Percentiles rank a stretch among this genome's conserved stretches.
Conservation (phyloP, 2,329 filamentous ascomycete genomes). For the Rhexocercosporidium sp. region DNA sequence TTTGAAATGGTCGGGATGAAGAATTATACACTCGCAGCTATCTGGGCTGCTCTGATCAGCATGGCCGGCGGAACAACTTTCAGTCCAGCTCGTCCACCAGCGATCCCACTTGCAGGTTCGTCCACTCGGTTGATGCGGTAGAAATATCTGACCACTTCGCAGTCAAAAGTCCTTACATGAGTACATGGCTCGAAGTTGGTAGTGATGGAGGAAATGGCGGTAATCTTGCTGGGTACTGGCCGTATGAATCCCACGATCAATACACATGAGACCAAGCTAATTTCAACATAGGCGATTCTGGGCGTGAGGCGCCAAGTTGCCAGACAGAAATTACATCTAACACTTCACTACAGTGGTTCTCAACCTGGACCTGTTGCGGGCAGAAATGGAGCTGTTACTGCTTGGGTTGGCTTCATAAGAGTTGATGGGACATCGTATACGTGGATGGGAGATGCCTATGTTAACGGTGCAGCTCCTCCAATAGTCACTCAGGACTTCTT, state of each 20-base stretch:
- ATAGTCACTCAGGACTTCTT: constrained; percentile 65
- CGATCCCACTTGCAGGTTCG: constrained; percentile 68
- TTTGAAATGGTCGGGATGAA: constrained; percentile 24
- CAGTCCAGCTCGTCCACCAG: constrained; percentile 67
- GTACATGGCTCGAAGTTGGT: constrained; percentile 71
- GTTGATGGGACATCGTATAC: constrained; percentile 69
- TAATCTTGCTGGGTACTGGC: constrained; percentile 62
- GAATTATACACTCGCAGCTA: constrained; percentile 16
- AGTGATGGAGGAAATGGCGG: constrained; percentile 66
- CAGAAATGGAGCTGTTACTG: constrained; percentile 58
- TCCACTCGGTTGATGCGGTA: not conserved
- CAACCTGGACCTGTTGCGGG: constrained; percentile 34
- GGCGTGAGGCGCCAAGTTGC: constrained; percentile 31
- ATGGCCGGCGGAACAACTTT: constrained; percentile 56
- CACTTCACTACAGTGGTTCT: constrained; percentile 27
- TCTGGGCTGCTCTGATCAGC: constrained; percentile 14
- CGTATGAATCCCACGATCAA: constrained; percentile 20
- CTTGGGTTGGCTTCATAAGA: constrained; percentile 73
- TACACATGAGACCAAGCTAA: constrained; percentile 18
- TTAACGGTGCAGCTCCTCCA: constrained; percentile 47
- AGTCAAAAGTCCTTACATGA: constrained; percentile 75
- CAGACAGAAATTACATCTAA: not conserved
- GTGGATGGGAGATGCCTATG: constrained; percentile 61
- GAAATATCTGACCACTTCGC: not conserved
- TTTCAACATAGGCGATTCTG: constrained; percentile 36